These are phyloP conservation scores for Polysphondylium violaceum DNA, from an alignment of 78 protist species.

Conservation along the genomic window DNA sequence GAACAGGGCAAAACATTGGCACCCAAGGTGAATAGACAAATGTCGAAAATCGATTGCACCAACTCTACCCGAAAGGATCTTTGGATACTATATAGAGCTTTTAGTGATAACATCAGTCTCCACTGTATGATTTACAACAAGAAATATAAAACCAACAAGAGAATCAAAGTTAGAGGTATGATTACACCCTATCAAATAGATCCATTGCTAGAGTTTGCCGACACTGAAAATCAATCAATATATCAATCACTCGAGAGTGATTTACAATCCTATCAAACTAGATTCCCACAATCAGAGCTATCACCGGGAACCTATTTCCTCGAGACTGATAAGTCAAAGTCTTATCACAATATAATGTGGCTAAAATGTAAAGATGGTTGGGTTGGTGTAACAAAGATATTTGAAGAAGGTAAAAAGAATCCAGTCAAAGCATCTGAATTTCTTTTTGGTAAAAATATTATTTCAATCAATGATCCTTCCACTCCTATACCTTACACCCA, in stretches of 20 bases:
- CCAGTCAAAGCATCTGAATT: conserved; percentile 25
- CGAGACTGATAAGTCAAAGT: conserved; percentile 1
- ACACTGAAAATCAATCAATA: no score
- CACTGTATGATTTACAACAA: not conserved
- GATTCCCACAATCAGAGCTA: not conserved
- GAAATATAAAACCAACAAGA: conserved; percentile 19
- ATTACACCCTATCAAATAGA: conserved; percentile 1
- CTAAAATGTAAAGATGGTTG: conserved; percentile 62
- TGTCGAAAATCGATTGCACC: conserved; percentile 25
- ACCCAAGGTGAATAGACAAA: conserved; percentile 16
- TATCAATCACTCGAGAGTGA: not conserved
- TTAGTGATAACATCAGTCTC: conserved; percentile 41
- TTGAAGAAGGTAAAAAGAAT: conserved; percentile 60
- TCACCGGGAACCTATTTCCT: not conserved
- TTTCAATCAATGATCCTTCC: conserved; percentile 20
- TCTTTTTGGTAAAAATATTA: conserved; percentile 37
- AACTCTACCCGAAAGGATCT: not conserved
- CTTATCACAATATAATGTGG: conserved; percentile 21
- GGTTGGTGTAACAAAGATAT: conserved; percentile 26
- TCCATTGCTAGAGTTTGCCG: not conserved
- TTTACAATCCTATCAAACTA: not conserved
- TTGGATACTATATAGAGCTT: conserved; percentile 57
- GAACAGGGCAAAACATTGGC: conserved; percentile 30
- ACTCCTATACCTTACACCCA: not conserved
- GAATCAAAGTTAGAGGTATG: conserved; percentile 6